phyloP scores from a whole-genome alignment of 306 rosid species.

The Quillaja saponaria region DNA sequence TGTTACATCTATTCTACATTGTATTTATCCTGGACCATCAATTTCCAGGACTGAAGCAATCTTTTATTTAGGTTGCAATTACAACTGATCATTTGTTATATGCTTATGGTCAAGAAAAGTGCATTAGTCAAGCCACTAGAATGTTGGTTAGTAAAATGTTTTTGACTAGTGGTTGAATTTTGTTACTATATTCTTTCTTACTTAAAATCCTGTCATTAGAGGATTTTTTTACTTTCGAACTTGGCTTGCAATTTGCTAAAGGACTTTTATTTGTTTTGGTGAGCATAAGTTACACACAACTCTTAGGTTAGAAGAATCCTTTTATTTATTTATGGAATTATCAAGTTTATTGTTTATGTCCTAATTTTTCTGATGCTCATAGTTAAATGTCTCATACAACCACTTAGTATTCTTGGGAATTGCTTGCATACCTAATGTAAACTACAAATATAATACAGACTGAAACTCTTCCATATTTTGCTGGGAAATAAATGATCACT shows the following conservation, averaged over 20 bases:
- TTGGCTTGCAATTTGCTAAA: conserved; percentile 62
- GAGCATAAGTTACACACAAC: conserved; percentile 1
- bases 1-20: too few species aligned
- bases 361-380: conserved; percentile 2
- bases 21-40: too few species aligned
- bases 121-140: background rate
- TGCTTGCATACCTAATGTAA: conserved; percentile 69
- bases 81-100: too few species aligned
- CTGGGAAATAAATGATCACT: background rate
- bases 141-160: background rate
- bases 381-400: conserved; percentile 69
- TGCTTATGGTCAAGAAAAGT: too few species aligned
- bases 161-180: background rate
- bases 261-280: conserved; percentile 69
- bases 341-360: background rate
- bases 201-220: conserved; percentile 13
- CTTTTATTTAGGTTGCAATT: too few species aligned
- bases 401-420: conserved; percentile 71
- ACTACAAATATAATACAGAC: conserved; percentile 52
- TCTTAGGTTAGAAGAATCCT: background rate
- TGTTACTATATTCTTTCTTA: background rate
- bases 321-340: background rate
- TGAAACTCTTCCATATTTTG: conserved; percentile 7
- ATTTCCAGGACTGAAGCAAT: too few species aligned
- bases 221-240: conserved; percentile 55